phyloP scores from a whole-genome alignment of 2,329 filamentous ascomycete genomes.

The Fusarium tuaranense region DNA sequence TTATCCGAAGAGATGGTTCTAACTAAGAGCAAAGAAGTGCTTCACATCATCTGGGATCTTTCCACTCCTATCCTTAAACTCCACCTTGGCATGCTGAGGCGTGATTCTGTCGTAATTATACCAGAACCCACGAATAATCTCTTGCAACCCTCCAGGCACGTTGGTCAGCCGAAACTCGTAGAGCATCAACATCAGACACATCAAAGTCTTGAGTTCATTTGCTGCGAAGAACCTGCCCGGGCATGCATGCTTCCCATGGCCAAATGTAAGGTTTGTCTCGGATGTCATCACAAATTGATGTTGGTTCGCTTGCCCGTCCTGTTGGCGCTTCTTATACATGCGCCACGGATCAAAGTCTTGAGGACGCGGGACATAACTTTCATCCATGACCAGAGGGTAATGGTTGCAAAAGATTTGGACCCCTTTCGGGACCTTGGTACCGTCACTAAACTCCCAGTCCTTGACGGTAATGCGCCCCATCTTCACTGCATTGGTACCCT shows the following conservation, averaged over 20 bases:
- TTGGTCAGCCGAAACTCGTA: not conserved
- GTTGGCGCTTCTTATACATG: constrained; percentile 2
- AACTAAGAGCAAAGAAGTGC: not conserved
- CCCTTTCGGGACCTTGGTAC: not conserved
- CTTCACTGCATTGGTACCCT: not conserved
- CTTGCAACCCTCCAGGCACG: not conserved
- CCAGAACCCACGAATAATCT: not conserved
- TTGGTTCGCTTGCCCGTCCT: constrained; percentile 7
- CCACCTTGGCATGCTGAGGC: not conserved
- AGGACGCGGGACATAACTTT: not conserved
- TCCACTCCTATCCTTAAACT: not conserved
- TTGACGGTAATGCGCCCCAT: not conserved
- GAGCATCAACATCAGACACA: not conserved
- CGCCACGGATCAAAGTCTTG: constrained; percentile 5
- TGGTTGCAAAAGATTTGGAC: not conserved
- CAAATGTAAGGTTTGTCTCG: constrained; percentile 5
- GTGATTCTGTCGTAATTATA: not conserved
- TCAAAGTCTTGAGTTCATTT: not conserved
- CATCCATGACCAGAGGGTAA: not conserved
- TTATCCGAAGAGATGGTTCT: not conserved
- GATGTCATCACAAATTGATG: constrained; percentile 9
- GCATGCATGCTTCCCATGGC: not conserved
- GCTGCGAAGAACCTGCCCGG: not conserved
- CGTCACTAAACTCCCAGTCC: not conserved
- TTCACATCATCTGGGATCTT: not conserved